Evolutionary conservation across 1,139 yeast species (phyloP), one percentile per base, ranked within the genome.

Genomic region (Lizanozyma gosingica): DNA sequence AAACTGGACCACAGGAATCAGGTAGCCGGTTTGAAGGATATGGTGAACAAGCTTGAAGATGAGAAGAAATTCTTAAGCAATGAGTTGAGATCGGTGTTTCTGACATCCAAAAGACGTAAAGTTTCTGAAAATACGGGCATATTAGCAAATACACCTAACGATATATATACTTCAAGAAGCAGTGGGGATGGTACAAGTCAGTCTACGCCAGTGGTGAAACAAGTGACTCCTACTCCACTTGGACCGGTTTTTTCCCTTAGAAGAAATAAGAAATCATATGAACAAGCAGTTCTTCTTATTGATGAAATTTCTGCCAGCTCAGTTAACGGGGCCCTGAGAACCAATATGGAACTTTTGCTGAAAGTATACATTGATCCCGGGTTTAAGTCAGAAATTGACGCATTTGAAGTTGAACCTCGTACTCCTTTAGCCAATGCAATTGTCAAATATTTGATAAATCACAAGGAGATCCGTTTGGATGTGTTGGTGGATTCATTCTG

Each of bases 11-110:
- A 68, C 39, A 70, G 67, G 17, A 63, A 59, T 2, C 76, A 73
- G 46, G 54, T 78, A 4, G 56, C 55, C 15, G 57, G 63, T 14
- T 55, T 79, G 41, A 62, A 63, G 41, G 63, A 62, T 33, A 64
- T 70, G 18, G 64, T 83, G 2, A 77, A 71, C 47, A 71, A 72
- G 45, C 58, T 82, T 36, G 84, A 80, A 51, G 87, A 82, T 50
- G 94, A 85, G 50, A 77, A 78, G 60, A 76, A 77, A 62, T 85
- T 87, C 51, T 57, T 84, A 34, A 61, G 57, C 40, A 67, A 68
- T 49, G 75, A 69, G 47, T 49, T 70, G 37, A 55, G 59, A 41
- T 53, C 62, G 11, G 47, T 22, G 29, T 22, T 22, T 22, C 29
- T 22, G 29, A 22, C 29, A 11, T 22, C 29, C 29, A 22, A 22